phyloP scores from a whole-genome alignment of 257 asterid genomes.

The Salvia splendens region DNA sequence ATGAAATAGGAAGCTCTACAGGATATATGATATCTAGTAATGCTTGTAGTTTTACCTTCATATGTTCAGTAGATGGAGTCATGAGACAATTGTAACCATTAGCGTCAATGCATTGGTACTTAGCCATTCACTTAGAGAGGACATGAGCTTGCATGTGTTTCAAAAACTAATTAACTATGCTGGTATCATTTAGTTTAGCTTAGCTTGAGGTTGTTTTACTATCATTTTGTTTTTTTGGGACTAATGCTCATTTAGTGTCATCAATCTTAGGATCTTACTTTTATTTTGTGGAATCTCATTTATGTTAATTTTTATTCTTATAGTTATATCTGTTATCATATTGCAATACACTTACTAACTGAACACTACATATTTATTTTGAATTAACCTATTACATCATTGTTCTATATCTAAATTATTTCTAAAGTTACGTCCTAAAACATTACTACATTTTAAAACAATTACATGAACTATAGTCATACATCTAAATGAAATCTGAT shows the following conservation, averaged over 20 bases:
- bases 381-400: no score
- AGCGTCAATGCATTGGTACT: neutral
- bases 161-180: constrained; percentile 2
- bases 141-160: constrained; percentile 2
- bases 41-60: neutral
- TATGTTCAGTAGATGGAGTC: neutral
- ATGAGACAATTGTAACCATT: neutral
- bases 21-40: neutral
- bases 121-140: neutral
- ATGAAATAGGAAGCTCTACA: neutral
- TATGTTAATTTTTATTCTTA: neutral
- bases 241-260: neutral
- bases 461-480: no score
- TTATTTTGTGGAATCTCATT: neutral
- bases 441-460: no score
- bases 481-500: no score
- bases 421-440: no score
- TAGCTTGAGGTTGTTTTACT: neutral
- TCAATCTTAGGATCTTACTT: neutral
- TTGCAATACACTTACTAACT: no score
- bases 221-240: neutral
- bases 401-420: no score
- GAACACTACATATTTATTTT: no score
- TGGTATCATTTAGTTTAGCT: constrained; percentile 6
- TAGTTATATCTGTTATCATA: neutral